Base-by-base conservation (phyloP, 1,284 basidiomycete species). In the Moniliella sp. region DNA sequence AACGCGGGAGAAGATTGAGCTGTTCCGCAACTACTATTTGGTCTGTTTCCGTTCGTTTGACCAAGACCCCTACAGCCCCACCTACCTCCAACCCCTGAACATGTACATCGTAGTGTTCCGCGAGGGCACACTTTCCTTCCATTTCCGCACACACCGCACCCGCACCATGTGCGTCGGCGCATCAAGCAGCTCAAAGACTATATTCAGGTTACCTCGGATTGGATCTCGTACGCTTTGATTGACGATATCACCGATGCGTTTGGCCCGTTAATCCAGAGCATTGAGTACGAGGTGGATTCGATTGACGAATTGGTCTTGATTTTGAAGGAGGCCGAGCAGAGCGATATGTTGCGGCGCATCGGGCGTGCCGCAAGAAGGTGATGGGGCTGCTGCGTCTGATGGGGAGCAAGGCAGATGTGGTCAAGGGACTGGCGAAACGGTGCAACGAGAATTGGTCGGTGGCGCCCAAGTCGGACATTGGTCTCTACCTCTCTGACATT, bases 161-260 rank as follows among this genome's bases (percentile, higher is more conserved):
- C 91, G 1, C 84, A 93, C 56, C 94, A 91, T 59, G 91, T 99
- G 19, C 78, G 91, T 8, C 70, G 88, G 25, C 79, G 91, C 18
- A 99, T 99, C 62, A 94, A 94, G 66, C 91, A 97, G 62, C 76
- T 99, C 43, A 93, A 91, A 60, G 91, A 97, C 67, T 97, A 94
- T 65, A 97, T 99, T 63, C 79, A 74, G 43, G 91, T 97, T 46
- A 94, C 91, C 0, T 91, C 84, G 2, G 91, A 99, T 64, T 99
- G 91, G 91, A 97, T 99, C 49, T 94, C 86, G 9, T 99, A 99
- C 53, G 91, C 91, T 11, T 73, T 99, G 38, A 97, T 99, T 57
- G 91, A 99, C 64, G 91, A 99, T 65, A 97, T 99, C 57, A 97
- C 91, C 35, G 91, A 99, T 62, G 88, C 86, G 3, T 99, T 99